These are phyloP conservation scores for Ophiostoma himal-ulmi DNA, from an alignment of 2,329 filamentous ascomycete species.

Conservation along the genomic window DNA sequence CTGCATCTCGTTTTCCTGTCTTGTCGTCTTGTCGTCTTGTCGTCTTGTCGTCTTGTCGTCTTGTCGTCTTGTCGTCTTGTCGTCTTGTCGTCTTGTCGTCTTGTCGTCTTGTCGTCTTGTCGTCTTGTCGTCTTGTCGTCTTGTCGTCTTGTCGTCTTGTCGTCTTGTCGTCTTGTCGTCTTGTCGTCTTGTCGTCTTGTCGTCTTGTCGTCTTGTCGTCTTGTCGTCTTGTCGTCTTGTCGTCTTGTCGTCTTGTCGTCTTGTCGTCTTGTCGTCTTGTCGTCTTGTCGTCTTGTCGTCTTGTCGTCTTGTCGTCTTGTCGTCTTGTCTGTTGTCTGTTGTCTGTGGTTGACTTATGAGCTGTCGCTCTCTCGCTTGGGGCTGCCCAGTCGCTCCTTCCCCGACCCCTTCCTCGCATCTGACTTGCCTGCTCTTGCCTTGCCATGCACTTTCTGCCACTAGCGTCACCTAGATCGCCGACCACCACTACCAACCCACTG, in stretches of 20 bases:
- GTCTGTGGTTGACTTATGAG: background rate
- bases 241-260: background rate
- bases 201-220: background rate
- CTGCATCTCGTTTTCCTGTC: background rate
- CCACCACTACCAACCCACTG: background rate
- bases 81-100: background rate
- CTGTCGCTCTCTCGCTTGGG: background rate
- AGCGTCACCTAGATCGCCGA: constrained; percentile 5
- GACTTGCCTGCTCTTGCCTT: background rate
- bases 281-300: no score
- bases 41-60: background rate
- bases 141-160: background rate
- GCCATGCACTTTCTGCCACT: constrained; percentile 12
- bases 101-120: background rate
- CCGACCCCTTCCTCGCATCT: background rate
- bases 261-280: background rate
- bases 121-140: background rate
- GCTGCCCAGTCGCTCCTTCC: background rate
- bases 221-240: background rate
- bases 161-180: background rate
- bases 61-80: background rate
- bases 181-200: background rate
- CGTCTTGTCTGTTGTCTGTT: background rate
- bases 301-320: no score
- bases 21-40: background rate